phyloP scores from a whole-genome alignment of 179 eudicot species.

The Actinidia chinensis region DNA sequence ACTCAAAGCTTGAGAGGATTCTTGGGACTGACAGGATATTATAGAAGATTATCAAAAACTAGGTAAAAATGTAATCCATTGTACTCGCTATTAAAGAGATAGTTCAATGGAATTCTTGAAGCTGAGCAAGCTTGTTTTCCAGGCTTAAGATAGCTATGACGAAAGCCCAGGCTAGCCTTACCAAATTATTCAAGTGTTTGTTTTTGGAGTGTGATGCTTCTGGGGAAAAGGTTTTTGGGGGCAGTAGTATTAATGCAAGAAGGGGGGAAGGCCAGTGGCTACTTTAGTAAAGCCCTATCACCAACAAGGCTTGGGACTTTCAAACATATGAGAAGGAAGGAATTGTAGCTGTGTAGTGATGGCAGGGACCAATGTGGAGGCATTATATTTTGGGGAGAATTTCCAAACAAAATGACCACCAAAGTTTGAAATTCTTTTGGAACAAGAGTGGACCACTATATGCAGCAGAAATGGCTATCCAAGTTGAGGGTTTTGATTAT shows the following conservation, averaged over 20 bases:
- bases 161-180: neutral
- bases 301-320: neutral
- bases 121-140: neutral
- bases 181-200: neutral
- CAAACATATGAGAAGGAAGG: constrained; percentile 1
- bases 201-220: neutral
- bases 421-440: neutral
- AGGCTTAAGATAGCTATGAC: neutral
- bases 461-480: neutral
- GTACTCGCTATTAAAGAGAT: neutral
- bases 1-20: neutral
- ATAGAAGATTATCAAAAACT: neutral
- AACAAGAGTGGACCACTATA: neutral
- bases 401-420: neutral
- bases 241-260: neutral
- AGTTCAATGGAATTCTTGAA: neutral
- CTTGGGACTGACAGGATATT: neutral
- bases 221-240: neutral
- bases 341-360: neutral
- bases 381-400: neutral
- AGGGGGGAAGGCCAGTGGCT: neutral
- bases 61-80: neutral
- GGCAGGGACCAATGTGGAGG: neutral
- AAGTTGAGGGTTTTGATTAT: neutral
- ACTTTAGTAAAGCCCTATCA: neutral